These are phyloP conservation scores for Ceratocystis lukuohia DNA, from an alignment of 2,329 filamentous ascomycete genomes.

Conservation along the genomic window DNA sequence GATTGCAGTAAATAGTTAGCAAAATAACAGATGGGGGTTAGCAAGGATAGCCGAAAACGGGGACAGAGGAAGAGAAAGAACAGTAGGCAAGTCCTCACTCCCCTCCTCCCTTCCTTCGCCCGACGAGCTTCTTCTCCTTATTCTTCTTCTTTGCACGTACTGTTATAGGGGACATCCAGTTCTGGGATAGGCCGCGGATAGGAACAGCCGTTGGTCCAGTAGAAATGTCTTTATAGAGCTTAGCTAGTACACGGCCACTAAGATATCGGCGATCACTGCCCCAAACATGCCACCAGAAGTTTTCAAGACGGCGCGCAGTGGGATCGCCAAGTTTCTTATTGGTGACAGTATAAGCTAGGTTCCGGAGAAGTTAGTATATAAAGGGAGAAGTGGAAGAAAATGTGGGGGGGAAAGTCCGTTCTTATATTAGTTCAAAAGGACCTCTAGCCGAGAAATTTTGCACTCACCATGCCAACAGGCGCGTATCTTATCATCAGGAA, in stretches of 20 bases:
- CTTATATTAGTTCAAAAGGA: not conserved
- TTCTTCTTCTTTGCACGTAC: not conserved
- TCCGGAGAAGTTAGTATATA: conserved; percentile 1
- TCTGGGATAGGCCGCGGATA: conserved; percentile 37
- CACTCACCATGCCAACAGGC: conserved; percentile 44
- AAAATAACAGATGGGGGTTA: not conserved
- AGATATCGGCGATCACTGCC: conserved; percentile 43
- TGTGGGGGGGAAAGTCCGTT: not conserved
- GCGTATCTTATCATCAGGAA: conserved; percentile 40
- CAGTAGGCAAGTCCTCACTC: no score
- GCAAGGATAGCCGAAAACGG: conserved; percentile 1
- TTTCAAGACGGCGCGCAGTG: conserved; percentile 48
- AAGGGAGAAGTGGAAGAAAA: conserved; percentile 19
- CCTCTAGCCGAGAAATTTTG: conserved; percentile 6
- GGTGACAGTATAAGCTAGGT: conserved; percentile 46
- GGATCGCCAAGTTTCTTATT: conserved; percentile 46
- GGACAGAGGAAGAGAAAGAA: not conserved
- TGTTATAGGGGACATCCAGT: conserved; percentile 38
- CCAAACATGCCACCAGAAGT: conserved; percentile 55
- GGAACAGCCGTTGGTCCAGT: conserved; percentile 44
- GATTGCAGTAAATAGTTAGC: no score
- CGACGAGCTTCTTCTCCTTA: not conserved
- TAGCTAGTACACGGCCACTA: conserved; percentile 40
- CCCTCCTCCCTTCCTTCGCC: no score
- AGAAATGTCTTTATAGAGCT: conserved; percentile 45